Base-by-base conservation (phyloP, 176 grass and related monocot genomes). In the Thalia dealbata region DNA sequence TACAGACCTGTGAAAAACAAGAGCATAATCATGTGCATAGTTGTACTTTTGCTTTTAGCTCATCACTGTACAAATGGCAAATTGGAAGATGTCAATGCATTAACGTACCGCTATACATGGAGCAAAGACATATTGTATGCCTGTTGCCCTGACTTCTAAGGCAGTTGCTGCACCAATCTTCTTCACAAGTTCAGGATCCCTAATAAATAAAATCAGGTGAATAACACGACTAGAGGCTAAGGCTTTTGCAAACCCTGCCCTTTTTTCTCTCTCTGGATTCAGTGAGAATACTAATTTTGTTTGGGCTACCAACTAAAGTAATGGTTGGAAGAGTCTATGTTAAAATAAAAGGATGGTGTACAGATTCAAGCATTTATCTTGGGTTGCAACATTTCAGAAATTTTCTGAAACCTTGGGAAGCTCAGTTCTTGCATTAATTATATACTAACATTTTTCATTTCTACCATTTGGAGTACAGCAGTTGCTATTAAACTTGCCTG, bases 41-140 rank as follows among this genome's bases (percentile, higher is more conserved):
- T 64, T 50, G 69, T 25, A 4, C 6, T 6, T 71, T 51, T 52
- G 21, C 35, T 67, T 67, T 25, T 19, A 43, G 41, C 28, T 42
- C 15, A 30, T 65, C 25, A 28, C 12, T 28, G 68, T 26, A 50
- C n/a, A 46, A 52, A 48, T 46, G 25, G 71, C 28, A 9, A 79
- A 61, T 62, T 29, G 15, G 27, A 84, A 65, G 32, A 72, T 18
- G 69, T 74, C 61, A 26, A 46, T 58, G 14, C 15, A 51, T 62
- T 52, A 78, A 73, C 92, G 90, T 96, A 96, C 92, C 79, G 92
- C 92, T 74, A 96, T 76, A 76, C 92, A 96, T 76, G 92, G 92
- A 70, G 92, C 89, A 78, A 96, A 96, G 13, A 67, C 67, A 82
- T 96, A 96, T 78, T 75, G 84, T 55, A 96, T 96, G 63, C 92